phyloP scores from a whole-genome alignment of 2,329 filamentous ascomycete genomes.

The Teratosphaeria nubilosa region DNA sequence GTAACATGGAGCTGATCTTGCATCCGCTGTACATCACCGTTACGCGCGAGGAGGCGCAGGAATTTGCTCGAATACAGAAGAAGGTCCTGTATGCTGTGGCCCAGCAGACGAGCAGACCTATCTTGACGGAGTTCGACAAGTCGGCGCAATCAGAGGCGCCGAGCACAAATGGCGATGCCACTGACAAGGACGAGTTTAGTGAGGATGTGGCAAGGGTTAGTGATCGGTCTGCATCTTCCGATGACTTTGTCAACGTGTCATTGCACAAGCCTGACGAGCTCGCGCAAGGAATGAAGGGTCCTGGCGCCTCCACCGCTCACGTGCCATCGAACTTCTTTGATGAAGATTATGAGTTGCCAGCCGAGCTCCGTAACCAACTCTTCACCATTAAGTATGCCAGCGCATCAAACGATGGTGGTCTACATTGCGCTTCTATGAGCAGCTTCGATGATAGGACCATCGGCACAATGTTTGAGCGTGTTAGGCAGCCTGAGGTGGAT shows the following conservation, averaged over 20 bases:
- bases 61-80: constrained; percentile 62
- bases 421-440: constrained; percentile 44
- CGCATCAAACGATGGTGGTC: constrained; percentile 42
- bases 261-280: constrained; percentile 51
- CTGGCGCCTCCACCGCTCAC: neutral
- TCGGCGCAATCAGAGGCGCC: neutral
- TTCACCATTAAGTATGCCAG: constrained; percentile 66
- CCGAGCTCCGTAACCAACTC: constrained; percentile 52
- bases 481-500: constrained; percentile 15
- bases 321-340: constrained; percentile 21
- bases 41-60: constrained; percentile 58
- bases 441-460: constrained; percentile 12
- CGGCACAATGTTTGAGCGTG: constrained; percentile 19
- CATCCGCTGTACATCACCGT: constrained; percentile 59
- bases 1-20: constrained; percentile 10
- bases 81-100: constrained; percentile 70
- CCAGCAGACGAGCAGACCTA: constrained; percentile 62
- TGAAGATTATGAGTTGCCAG: constrained; percentile 41
- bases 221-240: constrained; percentile 71
- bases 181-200: constrained; percentile 38
- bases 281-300: neutral
- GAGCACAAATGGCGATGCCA: constrained; percentile 1
- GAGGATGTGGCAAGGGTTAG: constrained; percentile 49
- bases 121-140: constrained; percentile 43
- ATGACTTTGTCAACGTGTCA: constrained; percentile 84